Evolutionary conservation across 2,329 filamentous ascomycete genomes (phyloP), one percentile per base, ranked within the genome.

Genomic region (Alternaria burnsii): DNA sequence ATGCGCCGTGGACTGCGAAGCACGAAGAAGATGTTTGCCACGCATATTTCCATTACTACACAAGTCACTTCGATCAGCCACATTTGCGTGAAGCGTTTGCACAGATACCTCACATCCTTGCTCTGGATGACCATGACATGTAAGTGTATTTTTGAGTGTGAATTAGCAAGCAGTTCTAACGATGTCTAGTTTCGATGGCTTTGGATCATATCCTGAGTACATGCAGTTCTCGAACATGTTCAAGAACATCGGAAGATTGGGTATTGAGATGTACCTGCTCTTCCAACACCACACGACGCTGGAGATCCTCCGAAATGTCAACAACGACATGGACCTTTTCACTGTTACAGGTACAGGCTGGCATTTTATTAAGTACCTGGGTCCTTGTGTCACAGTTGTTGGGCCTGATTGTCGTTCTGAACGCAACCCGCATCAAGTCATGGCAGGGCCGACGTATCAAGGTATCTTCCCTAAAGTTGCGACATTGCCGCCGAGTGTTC

Each of bases 1-100:
- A 89, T 69, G 90, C 93, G 0, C 86, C 89, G 43, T 99, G 95
- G 95, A 97, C 94, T 8, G 93, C 94, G 4, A 90, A 93, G 51
- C 92, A 98, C 71, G 93, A 99, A 75, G 94, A 99, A 74, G 95
- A 99, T 74, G 93, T 97, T 18, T 89, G 91, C 2, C 94, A 98
- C 79, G 94, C 95, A 8, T 99, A 97, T 81, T 99, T 99, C 79
- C 95, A 99, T 78, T 99, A 97, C 79, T 99, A 99, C 77, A 97
- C 94, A 1, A 97, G 93, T 69, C 94, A 98, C 78, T 98, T 99
- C 76, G 95, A 99, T 75, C 95, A 99, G 79, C 94, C 94, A 7
- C 94, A 96, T 78, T 79, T 99, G 67, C 85, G 95, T 61, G 95
- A 99, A 79, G 94, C 94, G 0, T 99, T 97, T 82, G 95, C 95